phyloP scores from a whole-genome alignment of 169 alveolate species.

The Plasmodium relictum region DNA sequence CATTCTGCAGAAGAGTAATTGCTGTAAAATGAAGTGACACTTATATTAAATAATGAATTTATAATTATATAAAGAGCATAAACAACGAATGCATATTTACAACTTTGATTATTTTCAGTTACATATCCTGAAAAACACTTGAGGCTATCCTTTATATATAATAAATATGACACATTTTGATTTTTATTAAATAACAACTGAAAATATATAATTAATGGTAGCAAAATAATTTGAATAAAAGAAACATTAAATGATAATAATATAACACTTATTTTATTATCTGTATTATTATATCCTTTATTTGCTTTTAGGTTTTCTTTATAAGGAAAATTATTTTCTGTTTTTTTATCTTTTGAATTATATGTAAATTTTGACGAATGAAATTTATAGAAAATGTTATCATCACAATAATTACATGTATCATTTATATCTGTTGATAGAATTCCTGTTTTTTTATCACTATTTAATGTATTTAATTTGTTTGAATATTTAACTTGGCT shows the following conservation, averaged over 20 bases:
- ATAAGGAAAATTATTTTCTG: neutral
- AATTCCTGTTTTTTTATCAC: neutral
- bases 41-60: conserved; percentile 54
- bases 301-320: neutral
- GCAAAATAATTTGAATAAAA: conserved; percentile 34
- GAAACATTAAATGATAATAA: conserved; percentile 52
- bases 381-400: neutral
- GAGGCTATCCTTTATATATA: conserved; percentile 48
- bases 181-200: conserved; percentile 48
- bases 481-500: neutral
- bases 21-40: conserved; percentile 59
- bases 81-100: conserved; percentile 36
- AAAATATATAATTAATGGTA: conserved; percentile 65
- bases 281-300: neutral
- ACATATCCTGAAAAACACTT: conserved; percentile 53
- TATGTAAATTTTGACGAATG: neutral
- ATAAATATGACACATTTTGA: conserved; percentile 38
- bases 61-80: conserved; percentile 40
- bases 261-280: conserved; percentile 49
- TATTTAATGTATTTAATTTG: neutral
- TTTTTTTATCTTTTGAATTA: neutral
- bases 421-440: too few species aligned
- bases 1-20: conserved; percentile 75
- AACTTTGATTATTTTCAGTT: conserved; percentile 55
- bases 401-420: neutral